Conservation (phyloP, 352 stramenopile genomes). For the Pythium phragmiticola region DNA sequence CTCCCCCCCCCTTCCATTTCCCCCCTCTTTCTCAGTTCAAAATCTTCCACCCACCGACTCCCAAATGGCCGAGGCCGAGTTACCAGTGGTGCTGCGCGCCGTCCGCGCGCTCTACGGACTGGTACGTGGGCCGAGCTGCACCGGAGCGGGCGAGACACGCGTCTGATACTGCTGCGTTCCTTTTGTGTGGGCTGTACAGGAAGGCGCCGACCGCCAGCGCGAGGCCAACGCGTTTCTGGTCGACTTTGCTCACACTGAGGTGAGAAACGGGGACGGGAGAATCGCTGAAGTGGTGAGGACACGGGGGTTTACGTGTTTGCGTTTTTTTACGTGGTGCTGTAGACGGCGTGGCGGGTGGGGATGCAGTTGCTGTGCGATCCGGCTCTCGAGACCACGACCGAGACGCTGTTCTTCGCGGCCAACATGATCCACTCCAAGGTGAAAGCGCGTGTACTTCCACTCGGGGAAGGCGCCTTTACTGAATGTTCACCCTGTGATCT, state of each 20-base stretch:
- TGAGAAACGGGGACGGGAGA: constrained; percentile 10
- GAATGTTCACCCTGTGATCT: too few species aligned
- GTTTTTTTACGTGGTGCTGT: constrained; percentile 6
- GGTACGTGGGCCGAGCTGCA: constrained; percentile 29
- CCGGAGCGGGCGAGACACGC: not conserved
- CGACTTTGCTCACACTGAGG: constrained; percentile 48
- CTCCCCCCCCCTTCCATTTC: constrained; percentile 1
- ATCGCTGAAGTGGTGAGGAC: too few species aligned
- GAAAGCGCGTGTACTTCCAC: not conserved
- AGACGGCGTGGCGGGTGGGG: constrained; percentile 48
- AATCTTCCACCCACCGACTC: not conserved
- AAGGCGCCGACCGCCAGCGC: constrained; percentile 57
- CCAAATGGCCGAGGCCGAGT: constrained; percentile 22
- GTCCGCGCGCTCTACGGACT: constrained; percentile 64
- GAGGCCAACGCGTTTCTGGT: constrained; percentile 71
- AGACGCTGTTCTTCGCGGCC: constrained; percentile 72
- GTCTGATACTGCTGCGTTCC: too few species aligned
- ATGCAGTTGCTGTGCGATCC: constrained; percentile 54
- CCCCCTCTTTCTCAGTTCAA: constrained; percentile 11
- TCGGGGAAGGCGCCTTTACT: not conserved
- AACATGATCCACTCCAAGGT: constrained; percentile 78
- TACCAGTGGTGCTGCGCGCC: constrained; percentile 51
- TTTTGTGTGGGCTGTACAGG: constrained; percentile 25
- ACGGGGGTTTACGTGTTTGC: too few species aligned
- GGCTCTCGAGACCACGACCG: constrained; percentile 35